phyloP scores from a whole-genome alignment of 2,329 filamentous ascomycete species.

The Penicillium aurantiogriseum region DNA sequence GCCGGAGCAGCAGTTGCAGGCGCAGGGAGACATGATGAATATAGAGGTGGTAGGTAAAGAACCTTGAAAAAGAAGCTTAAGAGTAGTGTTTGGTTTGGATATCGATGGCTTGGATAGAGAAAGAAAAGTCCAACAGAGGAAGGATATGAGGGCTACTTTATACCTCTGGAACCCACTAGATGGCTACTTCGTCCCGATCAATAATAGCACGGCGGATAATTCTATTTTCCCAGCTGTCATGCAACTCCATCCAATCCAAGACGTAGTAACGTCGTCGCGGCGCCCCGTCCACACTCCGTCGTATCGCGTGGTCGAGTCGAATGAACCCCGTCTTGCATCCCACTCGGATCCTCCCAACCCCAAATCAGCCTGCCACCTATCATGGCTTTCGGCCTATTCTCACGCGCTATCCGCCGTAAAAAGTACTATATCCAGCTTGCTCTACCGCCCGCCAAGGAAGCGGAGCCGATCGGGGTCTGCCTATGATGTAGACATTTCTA shows the following conservation, averaged over 20 bases:
- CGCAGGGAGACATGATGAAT: constrained; percentile 43
- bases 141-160: constrained; percentile 17
- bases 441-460: constrained; percentile 21
- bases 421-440: background rate
- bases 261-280: background rate
- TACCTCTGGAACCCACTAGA: constrained; percentile 9
- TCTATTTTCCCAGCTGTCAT: background rate
- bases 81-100: constrained; percentile 1
- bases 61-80: constrained; percentile 12
- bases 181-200: background rate
- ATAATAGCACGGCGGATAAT: background rate
- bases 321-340: constrained; percentile 12
- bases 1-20: constrained; percentile 41
- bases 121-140: background rate
- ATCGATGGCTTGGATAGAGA: constrained; percentile 2
- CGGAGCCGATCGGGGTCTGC: background rate
- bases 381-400: background rate
- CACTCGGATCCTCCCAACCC: constrained; percentile 6
- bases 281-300: constrained; percentile 8
- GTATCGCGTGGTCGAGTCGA: constrained; percentile 27
- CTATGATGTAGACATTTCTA: background rate
- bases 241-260: constrained; percentile 13
- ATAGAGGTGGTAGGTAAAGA: constrained; percentile 16
- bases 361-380: constrained; percentile 8
- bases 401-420: constrained; percentile 23